Base-by-base conservation (phyloP, 164 flowering plant species). In the Berberis thunbergii region DNA sequence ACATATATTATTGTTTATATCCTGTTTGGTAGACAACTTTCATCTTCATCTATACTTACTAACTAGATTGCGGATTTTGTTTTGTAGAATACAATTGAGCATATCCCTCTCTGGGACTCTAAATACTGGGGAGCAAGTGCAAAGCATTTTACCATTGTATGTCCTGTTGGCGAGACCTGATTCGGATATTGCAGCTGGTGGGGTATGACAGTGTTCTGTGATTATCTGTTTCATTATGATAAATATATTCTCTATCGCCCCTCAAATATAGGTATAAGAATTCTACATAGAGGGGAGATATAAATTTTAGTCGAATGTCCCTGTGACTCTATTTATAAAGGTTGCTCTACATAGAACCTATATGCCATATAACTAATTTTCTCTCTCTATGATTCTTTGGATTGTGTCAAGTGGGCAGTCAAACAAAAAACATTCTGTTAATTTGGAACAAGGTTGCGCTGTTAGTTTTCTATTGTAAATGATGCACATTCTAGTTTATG, bases 51-150 rank as follows among this genome's bases (percentile, higher is more conserved):
- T 7, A 26, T 10, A 3, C n/a, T 52, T 4, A 52, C 54, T 52
- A 6, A 52, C 54, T 52, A 6, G n/a, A 52, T 52, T 52, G 54
- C 12, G 13, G n/a, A 11, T 52, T 12, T 52, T 52, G 10, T 65
- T 56, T 53, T 82, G 66, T 68, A 92, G 98, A 83, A 80, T 92
- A 71, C 82, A 79, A 49, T 80, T 92, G 84, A 72, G 85, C 6
- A 45, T 87, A 40, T 82, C 88, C 45, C 64, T 89, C 12, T 64
- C 95, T 7, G 77, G 77, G 67, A 65, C 73, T 71, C 48, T 66
- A 60, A 69, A 69, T 72, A 80, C 73, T 63, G 84, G 78, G 56
- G 67, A 64, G 60, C 80, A 74, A 62, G 64, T 70, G 7, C 83
- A 73, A 26, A 78, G 63, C 61, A 70, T 81, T 44, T 84, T 85